phyloP scores from a whole-genome alignment of 202 grass and related monocot genomes.

The Carex sylvatica region DNA sequence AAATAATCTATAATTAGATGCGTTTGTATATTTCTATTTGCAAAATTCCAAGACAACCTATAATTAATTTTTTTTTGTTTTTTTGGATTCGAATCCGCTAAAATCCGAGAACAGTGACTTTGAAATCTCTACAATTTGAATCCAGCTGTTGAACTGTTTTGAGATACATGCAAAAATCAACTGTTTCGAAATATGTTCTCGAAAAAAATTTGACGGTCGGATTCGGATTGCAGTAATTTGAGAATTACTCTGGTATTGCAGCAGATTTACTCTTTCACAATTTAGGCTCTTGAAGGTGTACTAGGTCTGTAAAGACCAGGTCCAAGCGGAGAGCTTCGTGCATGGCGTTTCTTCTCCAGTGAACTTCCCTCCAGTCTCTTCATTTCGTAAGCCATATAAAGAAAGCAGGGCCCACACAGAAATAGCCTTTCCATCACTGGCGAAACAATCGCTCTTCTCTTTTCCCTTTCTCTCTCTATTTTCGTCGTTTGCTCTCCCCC shows the following conservation, averaged over 20 bases:
- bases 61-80: too few species aligned
- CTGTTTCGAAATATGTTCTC: too few species aligned
- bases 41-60: background rate
- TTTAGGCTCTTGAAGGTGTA: background rate
- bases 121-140: too few species aligned
- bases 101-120: too few species aligned
- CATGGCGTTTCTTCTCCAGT: background rate
- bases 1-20: background rate
- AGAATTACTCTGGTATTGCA: too few species aligned
- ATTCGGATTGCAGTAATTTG: too few species aligned
- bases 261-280: background rate
- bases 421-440: background rate
- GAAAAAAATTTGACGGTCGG: too few species aligned
- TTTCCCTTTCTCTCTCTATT: slow-evolving; percentile 3
- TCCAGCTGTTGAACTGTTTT: too few species aligned
- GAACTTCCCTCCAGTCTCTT: background rate
- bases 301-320: background rate
- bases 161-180: too few species aligned
- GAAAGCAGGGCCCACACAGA: background rate
- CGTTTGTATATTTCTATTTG: background rate
- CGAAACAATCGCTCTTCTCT: slow-evolving; percentile 5
- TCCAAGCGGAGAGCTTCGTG: background rate
- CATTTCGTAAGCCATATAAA: background rate
- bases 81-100: too few species aligned
- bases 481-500: background rate